phyloP scores from a whole-genome alignment of 345 rosid genomes.

The Sonneratia caseolaris region DNA sequence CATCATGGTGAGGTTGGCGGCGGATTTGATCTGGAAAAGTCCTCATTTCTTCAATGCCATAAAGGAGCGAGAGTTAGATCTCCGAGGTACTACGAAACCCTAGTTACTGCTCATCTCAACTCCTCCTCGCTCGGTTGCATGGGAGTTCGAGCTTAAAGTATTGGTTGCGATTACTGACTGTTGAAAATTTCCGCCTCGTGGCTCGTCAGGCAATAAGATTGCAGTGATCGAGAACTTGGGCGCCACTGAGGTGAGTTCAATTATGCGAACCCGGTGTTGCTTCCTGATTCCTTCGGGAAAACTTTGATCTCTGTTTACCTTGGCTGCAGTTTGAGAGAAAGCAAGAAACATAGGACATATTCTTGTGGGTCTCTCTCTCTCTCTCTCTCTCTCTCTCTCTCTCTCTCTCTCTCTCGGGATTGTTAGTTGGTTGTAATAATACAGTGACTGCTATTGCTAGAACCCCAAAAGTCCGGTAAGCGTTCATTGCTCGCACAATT shows the following conservation, averaged over 20 bases:
- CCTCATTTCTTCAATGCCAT: constrained; percentile 99
- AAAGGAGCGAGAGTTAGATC: constrained; percentile 94
- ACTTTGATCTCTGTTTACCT: background rate
- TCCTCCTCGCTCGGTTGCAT: background rate
- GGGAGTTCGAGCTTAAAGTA: too few relatives aligned
- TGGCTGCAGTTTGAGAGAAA: background rate
- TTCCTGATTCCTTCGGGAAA: background rate
- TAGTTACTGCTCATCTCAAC: constrained; percentile 6
- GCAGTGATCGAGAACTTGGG: constrained; percentile 97
- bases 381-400: too few relatives aligned
- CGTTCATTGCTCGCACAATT: background rate
- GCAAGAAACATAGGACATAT: background rate
- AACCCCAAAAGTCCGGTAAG: background rate
- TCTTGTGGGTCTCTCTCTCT: background rate
- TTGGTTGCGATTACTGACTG: background rate
- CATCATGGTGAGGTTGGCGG: constrained; percentile 91
- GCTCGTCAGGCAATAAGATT: constrained; percentile 66
- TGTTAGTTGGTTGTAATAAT: background rate
- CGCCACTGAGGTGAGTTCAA: constrained; percentile 76
- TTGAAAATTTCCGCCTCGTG: background rate
- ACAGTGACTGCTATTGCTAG: background rate
- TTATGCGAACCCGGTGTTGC: background rate
- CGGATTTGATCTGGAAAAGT: constrained; percentile 96
- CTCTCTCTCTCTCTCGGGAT: background rate
- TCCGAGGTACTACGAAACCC: constrained; percentile 57